phyloP scores from a whole-genome alignment of 306 rosid species.

The Dryas drummondii region DNA sequence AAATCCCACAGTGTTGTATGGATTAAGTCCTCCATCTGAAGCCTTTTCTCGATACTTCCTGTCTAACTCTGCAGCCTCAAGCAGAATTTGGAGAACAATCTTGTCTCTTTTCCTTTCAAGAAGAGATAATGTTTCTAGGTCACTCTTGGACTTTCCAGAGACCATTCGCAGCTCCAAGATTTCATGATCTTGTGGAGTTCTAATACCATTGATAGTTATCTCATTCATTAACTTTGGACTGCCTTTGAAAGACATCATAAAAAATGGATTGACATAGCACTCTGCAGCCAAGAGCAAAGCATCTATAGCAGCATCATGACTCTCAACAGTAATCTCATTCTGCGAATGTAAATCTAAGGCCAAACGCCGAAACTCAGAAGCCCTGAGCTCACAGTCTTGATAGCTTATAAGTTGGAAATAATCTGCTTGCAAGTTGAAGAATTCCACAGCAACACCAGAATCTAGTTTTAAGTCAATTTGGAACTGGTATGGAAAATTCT shows the following conservation, averaged over 20 bases:
- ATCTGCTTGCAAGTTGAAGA: constrained; percentile 74
- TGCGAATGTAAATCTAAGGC: constrained; percentile 83
- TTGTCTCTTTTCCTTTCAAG: constrained; percentile 78
- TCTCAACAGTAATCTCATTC: constrained; percentile 59
- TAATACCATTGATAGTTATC: constrained; percentile 35
- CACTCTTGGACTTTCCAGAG: constrained; percentile 49
- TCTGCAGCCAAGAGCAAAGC: constrained; percentile 92
- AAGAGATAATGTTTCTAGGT: constrained; percentile 55
- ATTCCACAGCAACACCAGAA: constrained; percentile 56
- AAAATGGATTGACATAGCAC: constrained; percentile 89
- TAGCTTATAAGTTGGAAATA: constrained; percentile 73
- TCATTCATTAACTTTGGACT: constrained; percentile 45
- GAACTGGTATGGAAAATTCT: constrained; percentile 35
- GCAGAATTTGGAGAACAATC: constrained; percentile 70
- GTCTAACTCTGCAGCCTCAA: constrained; percentile 90
- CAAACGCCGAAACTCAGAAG: constrained; percentile 81
- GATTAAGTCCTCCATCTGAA: constrained; percentile 45
- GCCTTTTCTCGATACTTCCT: constrained; percentile 50
- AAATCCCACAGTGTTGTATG: constrained; percentile 45
- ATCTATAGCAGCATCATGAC: constrained; percentile 92
- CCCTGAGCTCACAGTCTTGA: constrained; percentile 69
- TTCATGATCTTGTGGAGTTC: constrained; percentile 35
- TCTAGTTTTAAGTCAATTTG: constrained; percentile 49
- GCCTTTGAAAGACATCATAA: constrained; percentile 58
- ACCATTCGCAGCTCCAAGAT: constrained; percentile 36